Evolutionary conservation across 345 rosid genomes (phyloP).

Genomic region (Moricandia arvensis): DNA sequence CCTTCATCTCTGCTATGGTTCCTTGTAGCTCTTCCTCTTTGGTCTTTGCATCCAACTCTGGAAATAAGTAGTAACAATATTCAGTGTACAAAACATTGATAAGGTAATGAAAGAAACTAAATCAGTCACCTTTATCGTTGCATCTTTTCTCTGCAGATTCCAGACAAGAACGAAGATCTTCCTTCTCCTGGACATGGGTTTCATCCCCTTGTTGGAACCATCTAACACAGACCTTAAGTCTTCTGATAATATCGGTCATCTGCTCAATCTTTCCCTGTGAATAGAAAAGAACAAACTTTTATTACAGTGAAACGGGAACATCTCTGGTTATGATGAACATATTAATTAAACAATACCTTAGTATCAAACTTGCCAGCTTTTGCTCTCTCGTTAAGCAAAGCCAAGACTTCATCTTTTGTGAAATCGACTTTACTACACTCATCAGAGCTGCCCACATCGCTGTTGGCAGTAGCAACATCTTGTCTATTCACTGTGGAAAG

Average conservation of each 20-base stretch:
- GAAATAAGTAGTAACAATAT: background rate
- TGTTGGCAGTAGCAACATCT: slow-evolving; percentile 38
- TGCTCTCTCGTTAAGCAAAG: slow-evolving; percentile 65
- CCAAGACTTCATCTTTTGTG: slow-evolving; percentile 73
- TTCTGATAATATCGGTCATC: slow-evolving; percentile 54
- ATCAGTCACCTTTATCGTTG: slow-evolving; percentile 48
- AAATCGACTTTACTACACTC: slow-evolving; percentile 51
- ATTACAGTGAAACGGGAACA: background rate
- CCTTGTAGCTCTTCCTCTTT: slow-evolving; percentile 50
- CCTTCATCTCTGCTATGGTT: slow-evolving; percentile 47
- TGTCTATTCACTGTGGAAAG: slow-evolving; percentile 51
- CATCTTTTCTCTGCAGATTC: slow-evolving; percentile 59
- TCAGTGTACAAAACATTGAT: background rate
- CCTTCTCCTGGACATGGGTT: slow-evolving; percentile 56
- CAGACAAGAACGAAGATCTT: slow-evolving; percentile 50
- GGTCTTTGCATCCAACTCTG: slow-evolving; percentile 60
- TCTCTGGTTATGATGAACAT: background rate
- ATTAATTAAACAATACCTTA: slow-evolving; percentile 49
- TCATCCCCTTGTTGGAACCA: slow-evolving; percentile 74
- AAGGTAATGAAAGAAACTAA: background rate
- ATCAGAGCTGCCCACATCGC: slow-evolving; percentile 46
- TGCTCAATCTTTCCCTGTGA: slow-evolving; percentile 65
- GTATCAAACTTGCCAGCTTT: slow-evolving; percentile 72
- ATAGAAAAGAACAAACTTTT: background rate
- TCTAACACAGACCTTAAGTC: slow-evolving; percentile 67